These are phyloP conservation scores for Nannochloropsis limnetica DNA, from an alignment of 352 stramenopile genomes.

Conservation along the genomic window DNA sequence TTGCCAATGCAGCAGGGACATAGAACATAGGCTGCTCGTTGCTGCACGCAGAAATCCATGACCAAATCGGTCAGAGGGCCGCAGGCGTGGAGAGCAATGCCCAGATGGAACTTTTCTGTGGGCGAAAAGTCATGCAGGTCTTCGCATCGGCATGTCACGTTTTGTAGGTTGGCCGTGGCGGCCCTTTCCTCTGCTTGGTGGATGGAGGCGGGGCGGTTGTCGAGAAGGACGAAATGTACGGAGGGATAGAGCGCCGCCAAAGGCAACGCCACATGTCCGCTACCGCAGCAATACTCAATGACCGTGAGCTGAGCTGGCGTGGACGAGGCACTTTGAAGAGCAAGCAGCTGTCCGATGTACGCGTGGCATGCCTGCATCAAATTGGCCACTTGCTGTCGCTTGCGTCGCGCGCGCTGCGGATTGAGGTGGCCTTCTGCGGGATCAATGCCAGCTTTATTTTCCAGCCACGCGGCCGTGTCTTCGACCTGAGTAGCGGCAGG, in stretches of 20 bases:
- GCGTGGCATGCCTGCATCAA: background rate
- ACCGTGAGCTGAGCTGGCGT: background rate
- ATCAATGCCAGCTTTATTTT: background rate
- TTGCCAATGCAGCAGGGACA: constrained; percentile 22
- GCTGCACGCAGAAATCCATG: background rate
- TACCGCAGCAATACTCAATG: constrained; percentile 31
- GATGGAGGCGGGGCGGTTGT: constrained; percentile 20
- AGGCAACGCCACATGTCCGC: constrained; percentile 34
- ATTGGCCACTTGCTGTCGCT: constrained; percentile 23
- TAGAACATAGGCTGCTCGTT: constrained; percentile 5
- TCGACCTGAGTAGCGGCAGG: background rate
- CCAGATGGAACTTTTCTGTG: background rate
- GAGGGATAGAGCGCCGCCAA: constrained; percentile 33
- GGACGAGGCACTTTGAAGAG: background rate
- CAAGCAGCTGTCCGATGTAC: background rate
- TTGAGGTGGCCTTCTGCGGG: constrained; percentile 11
- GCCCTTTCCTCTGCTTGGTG: background rate
- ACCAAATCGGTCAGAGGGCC: constrained; percentile 1
- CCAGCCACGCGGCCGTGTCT: constrained; percentile 1
- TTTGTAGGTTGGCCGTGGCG: background rate
- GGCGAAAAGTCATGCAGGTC: background rate
- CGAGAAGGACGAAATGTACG: constrained; percentile 34
- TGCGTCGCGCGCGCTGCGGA: background rate
- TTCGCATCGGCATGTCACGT: constrained; percentile 29
- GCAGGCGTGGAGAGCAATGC: constrained; percentile 14